Percentiles rank a stretch among this genome's conserved stretches.
phyloP scores from a whole-genome alignment of 148 eudicot genomes.

The Diospyros lotus region DNA sequence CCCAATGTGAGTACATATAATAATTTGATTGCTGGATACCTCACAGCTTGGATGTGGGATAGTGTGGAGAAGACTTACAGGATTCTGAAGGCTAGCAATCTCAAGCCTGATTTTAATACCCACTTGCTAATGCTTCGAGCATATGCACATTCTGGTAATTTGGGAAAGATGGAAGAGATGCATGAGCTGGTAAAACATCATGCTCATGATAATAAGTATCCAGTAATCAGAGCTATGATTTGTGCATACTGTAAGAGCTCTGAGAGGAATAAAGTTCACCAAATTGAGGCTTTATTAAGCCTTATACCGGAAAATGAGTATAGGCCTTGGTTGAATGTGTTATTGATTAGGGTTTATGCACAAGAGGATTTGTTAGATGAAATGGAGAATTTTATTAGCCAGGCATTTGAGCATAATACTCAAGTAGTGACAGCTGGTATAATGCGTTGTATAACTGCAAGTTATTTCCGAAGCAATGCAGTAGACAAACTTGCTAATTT shows the following conservation, averaged over 20 bases:
- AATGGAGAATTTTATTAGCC: conserved; percentile 62
- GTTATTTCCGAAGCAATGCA: conserved; percentile 46
- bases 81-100: conserved; percentile 38
- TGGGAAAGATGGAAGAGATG: conserved; percentile 74
- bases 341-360: conserved; percentile 68
- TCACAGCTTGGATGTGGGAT: conserved; percentile 98
- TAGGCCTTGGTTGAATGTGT: conserved; percentile 63
- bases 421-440: conserved; percentile 28
- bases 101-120: conserved; percentile 50
- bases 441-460: conserved; percentile 57
- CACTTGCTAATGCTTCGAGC: conserved; percentile 69
- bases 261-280: conserved; percentile 34
- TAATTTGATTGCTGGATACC: conserved; percentile 66
- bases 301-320: conserved; percentile 50
- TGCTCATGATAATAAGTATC: conserved; percentile 11
- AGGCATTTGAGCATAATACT: conserved; percentile 55
- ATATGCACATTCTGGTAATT: conserved; percentile 60
- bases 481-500: conserved; percentile 69
- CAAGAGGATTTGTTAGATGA: conserved; percentile 50
- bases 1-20: conserved; percentile 64
- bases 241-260: conserved; percentile 65
- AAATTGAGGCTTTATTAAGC: conserved; percentile 44
- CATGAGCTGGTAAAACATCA: conserved; percentile 43
- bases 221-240: conserved; percentile 56
- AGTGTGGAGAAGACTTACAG: conserved; percentile 62